These are phyloP conservation scores for Boletellus emodensis DNA, from an alignment of 768 basidiomycete species.

Conservation along the genomic window DNA sequence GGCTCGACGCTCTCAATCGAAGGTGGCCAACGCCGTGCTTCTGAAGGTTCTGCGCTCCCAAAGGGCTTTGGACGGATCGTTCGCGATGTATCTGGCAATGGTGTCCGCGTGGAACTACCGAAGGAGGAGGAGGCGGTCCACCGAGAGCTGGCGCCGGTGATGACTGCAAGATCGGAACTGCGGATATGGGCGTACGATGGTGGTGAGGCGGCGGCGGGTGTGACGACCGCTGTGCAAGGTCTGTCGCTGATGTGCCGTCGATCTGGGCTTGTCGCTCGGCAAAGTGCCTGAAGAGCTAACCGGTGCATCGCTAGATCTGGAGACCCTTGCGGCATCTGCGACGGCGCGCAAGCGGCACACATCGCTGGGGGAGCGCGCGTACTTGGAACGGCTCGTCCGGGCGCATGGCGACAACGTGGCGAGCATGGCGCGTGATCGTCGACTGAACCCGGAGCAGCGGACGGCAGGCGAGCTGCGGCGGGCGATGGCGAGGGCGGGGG, in stretches of 20 bases:
- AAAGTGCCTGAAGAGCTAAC: slow-evolving; percentile 9
- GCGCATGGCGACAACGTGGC: slow-evolving; percentile 71
- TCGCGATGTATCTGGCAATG: slow-evolving; percentile 72
- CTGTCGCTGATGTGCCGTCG: slow-evolving; percentile 14
- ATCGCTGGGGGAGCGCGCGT: slow-evolving; percentile 64
- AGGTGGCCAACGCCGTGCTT: background rate
- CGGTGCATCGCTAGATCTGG: slow-evolving; percentile 48
- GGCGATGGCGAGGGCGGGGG: slow-evolving; percentile 55
- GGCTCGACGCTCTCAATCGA: background rate
- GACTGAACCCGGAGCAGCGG: slow-evolving; percentile 77
- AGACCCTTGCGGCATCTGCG: slow-evolving; percentile 51
- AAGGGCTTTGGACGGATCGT: slow-evolving; percentile 78
- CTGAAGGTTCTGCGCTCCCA: slow-evolving; percentile 35
- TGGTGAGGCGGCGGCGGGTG: background rate
- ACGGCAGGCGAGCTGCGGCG: slow-evolving; percentile 74
- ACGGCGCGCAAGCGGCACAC: slow-evolving; percentile 53
- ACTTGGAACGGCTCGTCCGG: slow-evolving; percentile 60
- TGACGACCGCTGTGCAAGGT: slow-evolving; percentile 30
- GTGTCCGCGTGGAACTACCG: slow-evolving; percentile 64
- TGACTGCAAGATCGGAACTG: slow-evolving; percentile 12
- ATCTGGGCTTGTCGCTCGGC: background rate
- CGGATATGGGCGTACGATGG: slow-evolving; percentile 16
- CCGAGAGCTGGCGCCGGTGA: slow-evolving; percentile 37
- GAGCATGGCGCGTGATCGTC: slow-evolving; percentile 76
- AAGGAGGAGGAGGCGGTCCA: slow-evolving; percentile 41